These are phyloP conservation scores for Colletotrichum graminicola DNA, from an alignment of 2,329 filamentous ascomycete species.

Conservation along the genomic window DNA sequence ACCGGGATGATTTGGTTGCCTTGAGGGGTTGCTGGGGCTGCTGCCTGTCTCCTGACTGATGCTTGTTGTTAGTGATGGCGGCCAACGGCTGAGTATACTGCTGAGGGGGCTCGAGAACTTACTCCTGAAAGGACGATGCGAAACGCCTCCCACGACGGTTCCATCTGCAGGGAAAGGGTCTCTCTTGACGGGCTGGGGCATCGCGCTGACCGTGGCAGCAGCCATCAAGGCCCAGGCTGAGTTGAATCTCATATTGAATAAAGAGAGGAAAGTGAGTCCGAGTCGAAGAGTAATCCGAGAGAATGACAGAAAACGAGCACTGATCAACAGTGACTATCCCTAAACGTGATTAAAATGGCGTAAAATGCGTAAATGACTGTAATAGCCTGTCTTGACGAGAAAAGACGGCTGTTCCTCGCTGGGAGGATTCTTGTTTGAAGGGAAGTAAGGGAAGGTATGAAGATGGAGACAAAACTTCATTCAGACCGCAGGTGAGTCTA, in stretches of 20 bases:
- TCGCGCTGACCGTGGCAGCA: constrained; percentile 29
- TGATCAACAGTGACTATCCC: constrained; percentile 33
- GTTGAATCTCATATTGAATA: constrained; percentile 31
- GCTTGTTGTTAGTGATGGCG: background rate
- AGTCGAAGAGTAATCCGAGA: background rate
- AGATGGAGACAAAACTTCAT: constrained; percentile 11
- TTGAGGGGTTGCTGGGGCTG: constrained; percentile 32
- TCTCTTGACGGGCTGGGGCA: constrained; percentile 32
- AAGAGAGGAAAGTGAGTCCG: background rate
- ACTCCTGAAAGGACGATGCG: constrained; percentile 33
- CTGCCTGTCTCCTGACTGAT: constrained; percentile 36
- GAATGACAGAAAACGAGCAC: constrained; percentile 33
- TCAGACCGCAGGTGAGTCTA: constrained; percentile 28
- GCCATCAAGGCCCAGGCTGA: constrained; percentile 26
- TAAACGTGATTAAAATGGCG: constrained; percentile 14
- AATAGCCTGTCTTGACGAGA: constrained; percentile 21
- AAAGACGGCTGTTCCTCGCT: constrained; percentile 34
- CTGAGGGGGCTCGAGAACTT: background rate
- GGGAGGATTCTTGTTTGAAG: constrained; percentile 21
- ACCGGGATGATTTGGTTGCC: constrained; percentile 48
- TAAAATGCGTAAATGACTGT: constrained; percentile 35
- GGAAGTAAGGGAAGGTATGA: constrained; percentile 8
- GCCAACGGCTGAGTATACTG: fast-evolving
- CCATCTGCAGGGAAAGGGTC: constrained; percentile 36
- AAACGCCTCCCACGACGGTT: constrained; percentile 30